Conservation (phyloP, 2,329 filamentous ascomycete species). For the Tolypocladium amazonense region DNA sequence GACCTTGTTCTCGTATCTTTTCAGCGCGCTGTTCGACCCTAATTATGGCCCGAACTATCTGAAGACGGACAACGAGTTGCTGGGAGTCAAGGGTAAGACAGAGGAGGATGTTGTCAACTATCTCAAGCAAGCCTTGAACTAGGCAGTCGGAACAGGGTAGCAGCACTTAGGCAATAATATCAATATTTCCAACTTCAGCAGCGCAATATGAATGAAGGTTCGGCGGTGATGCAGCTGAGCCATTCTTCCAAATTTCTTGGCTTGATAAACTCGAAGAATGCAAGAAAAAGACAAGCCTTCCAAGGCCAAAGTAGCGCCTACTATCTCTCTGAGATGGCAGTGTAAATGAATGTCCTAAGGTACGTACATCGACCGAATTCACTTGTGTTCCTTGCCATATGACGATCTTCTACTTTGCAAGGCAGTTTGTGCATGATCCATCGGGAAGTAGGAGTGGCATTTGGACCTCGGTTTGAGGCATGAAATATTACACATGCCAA, state of each 20-base stretch:
- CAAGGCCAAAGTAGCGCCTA: background rate
- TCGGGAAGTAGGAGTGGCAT: background rate
- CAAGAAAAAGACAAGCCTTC: no score
- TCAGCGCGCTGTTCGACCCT: constrained; percentile 18
- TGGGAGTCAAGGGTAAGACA: constrained; percentile 31
- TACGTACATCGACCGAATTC: background rate
- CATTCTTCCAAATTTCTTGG: background rate
- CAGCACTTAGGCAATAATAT: background rate
- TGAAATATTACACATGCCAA: background rate
- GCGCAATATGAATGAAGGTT: no score
- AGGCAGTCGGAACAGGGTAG: background rate
- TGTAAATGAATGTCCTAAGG: background rate
- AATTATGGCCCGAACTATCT: constrained; percentile 21
- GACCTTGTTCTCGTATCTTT: constrained; percentile 22
- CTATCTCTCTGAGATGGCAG: background rate
- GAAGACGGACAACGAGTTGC: constrained; percentile 30
- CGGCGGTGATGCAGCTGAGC: background rate
- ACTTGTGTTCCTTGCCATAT: background rate
- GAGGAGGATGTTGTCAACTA: constrained; percentile 27
- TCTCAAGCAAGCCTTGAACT: constrained; percentile 8
- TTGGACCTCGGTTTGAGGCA: no score
- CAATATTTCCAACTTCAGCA: background rate
- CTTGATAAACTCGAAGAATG: background rate
- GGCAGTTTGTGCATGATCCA: background rate
- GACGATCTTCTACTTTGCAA: background rate